Evolutionary conservation across 345 rosid genomes (phyloP), one percentile per base, ranked within the genome.

Genomic region (Eutrema heterophyllum): DNA sequence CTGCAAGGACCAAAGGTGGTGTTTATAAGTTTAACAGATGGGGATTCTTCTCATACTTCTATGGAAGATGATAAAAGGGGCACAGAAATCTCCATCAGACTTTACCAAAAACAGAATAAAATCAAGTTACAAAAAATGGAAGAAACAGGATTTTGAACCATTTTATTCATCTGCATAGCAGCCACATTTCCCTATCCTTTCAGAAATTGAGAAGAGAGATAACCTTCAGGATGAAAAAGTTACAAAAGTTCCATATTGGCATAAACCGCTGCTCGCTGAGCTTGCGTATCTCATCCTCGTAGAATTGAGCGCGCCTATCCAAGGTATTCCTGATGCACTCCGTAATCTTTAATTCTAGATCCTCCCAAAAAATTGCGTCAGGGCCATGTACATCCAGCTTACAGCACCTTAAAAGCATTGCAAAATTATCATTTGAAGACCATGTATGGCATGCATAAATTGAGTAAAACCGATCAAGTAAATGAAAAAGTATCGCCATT

Each of bases 231-330:
- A 95, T 92, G 80, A 95, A 95, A 78, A 95, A 92, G 72, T 95
- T 92, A 74, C 97, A 92, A 78, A 95, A 95, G 86, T 84, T 95
- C 99, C 99, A 95, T 70, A 88, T 73, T 50, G 97, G 97, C 93
- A 88, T 87, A 85, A 87, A 87, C 53, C 93, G 87, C 56, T 88
- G 99, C 82, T 95, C 99, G 50, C 84, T 92, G 63, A 92, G 93
- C 84, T 95, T 92, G 64, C 97, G 90, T 84, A 95, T 85, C 80
- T 95, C 99, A 77, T 95, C 97, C 84, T 95, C 97, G 52, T 88
- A 92, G 82, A 95, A 90, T 50, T 90, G 97, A 33, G 84, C 89
- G 26, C 97, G 93, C 77, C 85, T 89, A 74, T 89, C 99, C 84
- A 95, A 79, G 59, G 93, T 88, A 84, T 87, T 95, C 81, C 84